Conservation (phyloP, 2,329 filamentous ascomycete species). For the Fusarium setosum region DNA sequence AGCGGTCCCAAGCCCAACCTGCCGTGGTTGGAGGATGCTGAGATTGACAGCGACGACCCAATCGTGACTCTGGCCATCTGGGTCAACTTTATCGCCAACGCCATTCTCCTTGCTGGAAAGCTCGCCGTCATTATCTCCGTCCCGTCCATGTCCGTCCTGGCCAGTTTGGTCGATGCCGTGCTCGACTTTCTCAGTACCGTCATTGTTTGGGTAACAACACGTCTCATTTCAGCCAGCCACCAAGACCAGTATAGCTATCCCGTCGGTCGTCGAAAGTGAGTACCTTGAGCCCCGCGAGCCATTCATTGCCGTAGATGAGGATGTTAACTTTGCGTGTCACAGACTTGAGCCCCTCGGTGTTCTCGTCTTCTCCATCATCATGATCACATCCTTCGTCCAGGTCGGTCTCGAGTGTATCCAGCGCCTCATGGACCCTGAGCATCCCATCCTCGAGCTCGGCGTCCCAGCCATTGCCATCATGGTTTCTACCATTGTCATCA, state of each 20-base stretch:
- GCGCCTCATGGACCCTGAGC: constrained; percentile 70
- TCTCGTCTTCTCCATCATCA: constrained; percentile 84
- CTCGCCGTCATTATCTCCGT: constrained; percentile 81
- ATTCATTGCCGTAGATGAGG: too few species aligned
- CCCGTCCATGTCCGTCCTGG: constrained; percentile 83
- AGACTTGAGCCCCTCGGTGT: constrained; percentile 84
- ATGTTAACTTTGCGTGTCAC: too few species aligned
- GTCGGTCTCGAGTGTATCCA: constrained; percentile 78
- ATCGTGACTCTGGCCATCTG: constrained; percentile 91
- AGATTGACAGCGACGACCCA: constrained; percentile 76
- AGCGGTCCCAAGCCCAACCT: constrained; percentile 65
- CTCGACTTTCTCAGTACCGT: constrained; percentile 85
- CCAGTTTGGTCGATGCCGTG: constrained; percentile 81
- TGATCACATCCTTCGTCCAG: constrained; percentile 87
- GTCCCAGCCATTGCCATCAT: constrained; percentile 82
- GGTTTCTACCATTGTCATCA: constrained; percentile 83
- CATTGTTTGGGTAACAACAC: constrained; percentile 83
- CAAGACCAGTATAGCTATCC: constrained; percentile 82
- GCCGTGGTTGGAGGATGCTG: constrained; percentile 78
- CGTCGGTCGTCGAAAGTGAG: constrained; percentile 73
- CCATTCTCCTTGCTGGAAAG: constrained; percentile 79
- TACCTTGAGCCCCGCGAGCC: not conserved
- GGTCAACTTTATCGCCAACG: constrained; percentile 84
- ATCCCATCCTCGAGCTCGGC: constrained; percentile 77
- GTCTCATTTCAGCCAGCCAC: constrained; percentile 72